Base-by-base conservation (phyloP, 2,329 filamentous ascomycete species). In the Colletotrichum melonis region DNA sequence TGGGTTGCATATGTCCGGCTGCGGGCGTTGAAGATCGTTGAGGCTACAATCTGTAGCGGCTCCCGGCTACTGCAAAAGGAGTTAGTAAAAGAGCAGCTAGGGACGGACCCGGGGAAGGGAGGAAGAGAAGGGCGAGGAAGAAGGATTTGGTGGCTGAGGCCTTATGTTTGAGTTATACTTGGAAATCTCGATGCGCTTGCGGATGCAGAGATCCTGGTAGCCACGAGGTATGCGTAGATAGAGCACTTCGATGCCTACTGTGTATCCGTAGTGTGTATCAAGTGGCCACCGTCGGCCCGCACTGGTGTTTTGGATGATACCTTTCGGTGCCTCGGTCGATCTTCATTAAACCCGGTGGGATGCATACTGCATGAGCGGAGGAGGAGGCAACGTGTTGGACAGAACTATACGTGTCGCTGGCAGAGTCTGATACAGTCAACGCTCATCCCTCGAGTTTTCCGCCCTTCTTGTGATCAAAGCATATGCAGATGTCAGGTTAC, bases 341-440 rank as follows among this genome's bases (percentile, higher is more conserved):
- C 26, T 64, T 28, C 26, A n/a, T 22, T 56, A 16, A 16, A 22
- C 52, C 49, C 22, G n/a, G 28, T 52, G 30, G 52, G 9, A 28
- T 24, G 28, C 19, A 52, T 49, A 28, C 22, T 52, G 57, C 49
- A 68, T 63, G 14, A 14, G 32, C 8, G 35, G 22, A 7, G 42
- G 42, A 49, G 35, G 22, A 30, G 57, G 49, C 49, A 68, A 72
- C 35, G 22, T 62, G 49, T n/a, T 56, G 68, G 57, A 72, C 55
- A 71, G 56, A 62, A 68, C 35, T 52, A 19, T 63, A 7, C 30
- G 16, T 46, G 1, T n/a, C 35, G 35, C 26, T 14, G 35, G 14
- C 22, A 19, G 9, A 52, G 14, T 16, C 16, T 57, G 38, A 63
- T 30, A 52, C 64, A 68, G 26, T 49, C 14, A 60, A 46, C 32